Evolutionary conservation across 352 stramenopile genomes (phyloP), one percentile per base, ranked within the genome.

Genomic region (Peronospora destructor): DNA sequence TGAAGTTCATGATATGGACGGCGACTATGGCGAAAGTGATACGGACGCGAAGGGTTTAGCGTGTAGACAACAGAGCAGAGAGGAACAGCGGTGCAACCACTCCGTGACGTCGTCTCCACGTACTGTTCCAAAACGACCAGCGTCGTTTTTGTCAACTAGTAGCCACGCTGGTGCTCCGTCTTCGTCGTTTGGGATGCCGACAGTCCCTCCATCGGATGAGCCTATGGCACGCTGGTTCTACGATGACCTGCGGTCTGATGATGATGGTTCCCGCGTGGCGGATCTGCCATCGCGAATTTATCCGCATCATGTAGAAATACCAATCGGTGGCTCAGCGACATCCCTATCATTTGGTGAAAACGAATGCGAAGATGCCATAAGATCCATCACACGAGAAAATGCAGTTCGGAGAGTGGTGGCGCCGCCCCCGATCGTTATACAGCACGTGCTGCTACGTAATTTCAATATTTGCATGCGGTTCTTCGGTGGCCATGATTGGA

Each of bases 401-500:
- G 59, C 60, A 4, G 63, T 45, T 25, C 69, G 65, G 30, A 85
- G 84, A 43, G 46, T 74, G 14, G 42, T 62, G 34, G 65, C 69
- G 7, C 64, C 61, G 9, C 42, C 76, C 2, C 80, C 83, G 1
- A 48, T 91, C n/a, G 73, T 91, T 3, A 64, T 90, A 17, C 84
- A 74, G 29, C 78, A 88, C 33, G 72, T 94, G n/a, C 49, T 94
- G 13, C 55, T 94, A 21, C 82, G 84, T 28, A 84, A 94, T 23
- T 91, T 94, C 26, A 93, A 86, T 45, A 73, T 94, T 38, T 87
- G 83, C 62, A 88, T 92, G 73, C 76, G 82, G 2, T 89, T 94
- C 55, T 94, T 94, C 56, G 84, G 82, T 35, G 84, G 84, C 0
- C 87, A 68, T 10, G 84, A 94, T 49, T 94, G 81, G 82, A 79